Conservation (phyloP, 129 eudicot genomes). For the Lonicera japonica region DNA sequence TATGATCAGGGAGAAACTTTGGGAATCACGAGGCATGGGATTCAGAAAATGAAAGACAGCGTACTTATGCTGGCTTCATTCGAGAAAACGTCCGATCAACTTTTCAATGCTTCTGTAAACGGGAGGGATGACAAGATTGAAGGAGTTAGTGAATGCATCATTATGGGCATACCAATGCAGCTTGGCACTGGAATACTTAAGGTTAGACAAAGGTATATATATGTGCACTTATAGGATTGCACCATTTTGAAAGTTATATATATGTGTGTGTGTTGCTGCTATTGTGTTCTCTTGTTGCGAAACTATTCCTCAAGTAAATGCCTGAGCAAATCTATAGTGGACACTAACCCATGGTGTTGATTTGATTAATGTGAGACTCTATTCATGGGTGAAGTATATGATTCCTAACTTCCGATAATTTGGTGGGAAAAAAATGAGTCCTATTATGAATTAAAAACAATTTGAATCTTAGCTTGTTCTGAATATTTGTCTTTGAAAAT, state of each 20-base stretch:
- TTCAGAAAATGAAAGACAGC: slow-evolving; percentile 90
- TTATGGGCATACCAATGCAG: slow-evolving; percentile 90
- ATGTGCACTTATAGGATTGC: background rate
- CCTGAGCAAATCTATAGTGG: background rate
- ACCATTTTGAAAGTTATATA: background rate
- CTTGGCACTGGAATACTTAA: slow-evolving; percentile 84
- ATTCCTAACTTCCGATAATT: too few relatives aligned
- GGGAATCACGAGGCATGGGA: slow-evolving; percentile 81
- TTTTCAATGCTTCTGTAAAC: slow-evolving; percentile 76
- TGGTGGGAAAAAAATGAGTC: too few relatives aligned
- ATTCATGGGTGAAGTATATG: too few relatives aligned
- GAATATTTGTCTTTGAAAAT: too few relatives aligned
- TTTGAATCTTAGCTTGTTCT: too few relatives aligned
- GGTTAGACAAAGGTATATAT: slow-evolving; percentile 64
- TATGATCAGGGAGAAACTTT: slow-evolving; percentile 67
- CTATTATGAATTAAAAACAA: too few relatives aligned
- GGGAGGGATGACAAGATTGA: slow-evolving; percentile 91
- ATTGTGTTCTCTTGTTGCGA: background rate
- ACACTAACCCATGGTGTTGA: background rate
- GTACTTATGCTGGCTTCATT: slow-evolving; percentile 91
- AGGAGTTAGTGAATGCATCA: slow-evolving; percentile 94
- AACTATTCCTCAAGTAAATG: background rate
- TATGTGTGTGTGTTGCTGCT: too few relatives aligned
- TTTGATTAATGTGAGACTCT: background rate
- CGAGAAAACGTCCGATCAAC: slow-evolving; percentile 90